These are phyloP conservation scores for Penicillium occitanis DNA, from an alignment of 2,329 filamentous ascomycete species.

Conservation along the genomic window DNA sequence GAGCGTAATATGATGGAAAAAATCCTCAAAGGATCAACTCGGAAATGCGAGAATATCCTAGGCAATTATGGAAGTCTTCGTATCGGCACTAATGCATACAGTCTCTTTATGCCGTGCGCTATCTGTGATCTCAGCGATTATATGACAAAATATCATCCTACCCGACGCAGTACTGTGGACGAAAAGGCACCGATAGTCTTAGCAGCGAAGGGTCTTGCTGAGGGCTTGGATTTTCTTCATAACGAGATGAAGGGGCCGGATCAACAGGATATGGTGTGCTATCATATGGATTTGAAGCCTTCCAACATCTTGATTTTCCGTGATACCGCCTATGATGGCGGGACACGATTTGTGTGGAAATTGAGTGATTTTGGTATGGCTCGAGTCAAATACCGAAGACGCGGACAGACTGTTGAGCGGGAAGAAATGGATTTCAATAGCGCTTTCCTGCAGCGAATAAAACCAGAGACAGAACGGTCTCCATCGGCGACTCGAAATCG, in stretches of 20 bases:
- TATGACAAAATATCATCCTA: slow-evolving; percentile 30
- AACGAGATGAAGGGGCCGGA: slow-evolving; percentile 32
- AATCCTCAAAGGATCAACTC: slow-evolving; percentile 34
- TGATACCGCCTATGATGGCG: slow-evolving; percentile 20
- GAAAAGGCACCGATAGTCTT: slow-evolving; percentile 31
- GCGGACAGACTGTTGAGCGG: slow-evolving; percentile 24
- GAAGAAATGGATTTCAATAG: slow-evolving; percentile 31
- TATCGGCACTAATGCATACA: slow-evolving; percentile 35
- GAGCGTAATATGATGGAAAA: slow-evolving; percentile 38
- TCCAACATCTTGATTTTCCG: slow-evolving; percentile 37
- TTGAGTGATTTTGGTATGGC: slow-evolving; percentile 47
- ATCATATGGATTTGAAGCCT: slow-evolving; percentile 46
- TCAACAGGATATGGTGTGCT: slow-evolving; percentile 37
- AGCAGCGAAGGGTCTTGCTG: slow-evolving; percentile 35
- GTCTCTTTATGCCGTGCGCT: slow-evolving; percentile 45
- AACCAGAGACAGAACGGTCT: slow-evolving; percentile 19
- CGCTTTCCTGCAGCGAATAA: slow-evolving; percentile 29
- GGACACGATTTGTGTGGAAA: slow-evolving; percentile 37
- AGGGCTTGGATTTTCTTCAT: slow-evolving; percentile 41
- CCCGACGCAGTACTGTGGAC: slow-evolving; percentile 22
- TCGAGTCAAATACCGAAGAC: slow-evolving; percentile 33
- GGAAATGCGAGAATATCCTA: slow-evolving; percentile 38
- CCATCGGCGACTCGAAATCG: slow-evolving; percentile 28
- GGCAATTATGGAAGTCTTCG: slow-evolving; percentile 40
- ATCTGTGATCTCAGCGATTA: slow-evolving; percentile 41